Base-by-base conservation (phyloP, 805 yeast genomes). In the Metschnikowia vanudenii region DNA sequence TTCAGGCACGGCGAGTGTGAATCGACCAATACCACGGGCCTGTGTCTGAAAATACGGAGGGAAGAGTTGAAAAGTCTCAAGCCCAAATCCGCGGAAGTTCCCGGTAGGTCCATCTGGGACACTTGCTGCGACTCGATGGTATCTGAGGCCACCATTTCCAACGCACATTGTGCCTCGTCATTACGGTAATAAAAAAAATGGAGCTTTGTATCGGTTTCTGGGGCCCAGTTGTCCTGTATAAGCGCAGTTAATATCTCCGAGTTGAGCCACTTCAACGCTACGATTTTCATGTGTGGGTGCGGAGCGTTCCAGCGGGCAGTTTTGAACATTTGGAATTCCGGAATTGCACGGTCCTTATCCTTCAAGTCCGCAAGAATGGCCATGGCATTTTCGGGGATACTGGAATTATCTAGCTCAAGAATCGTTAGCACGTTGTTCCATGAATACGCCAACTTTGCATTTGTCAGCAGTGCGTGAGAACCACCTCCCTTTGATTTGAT, bases 341-440 rank as follows among this genome's bases (percentile, higher is more conserved):
- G 65, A 3, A 68, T 44, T 1, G 61, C 66, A 42, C 64, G 68
- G 51, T 72, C 74, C 45, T 70, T 71, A 39, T 71, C 74, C 46
- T 61, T 65, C 13, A 67, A 44, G 9, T 67, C 70, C 11, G 60
- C 57, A 2, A 72, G 39, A 0, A 64, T 56, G 3, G 39, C 39
- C 12, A 47, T 22, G n/a, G 67, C 53, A 51, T 68, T 65, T 0
- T 46, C 16, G 0, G 74, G 71, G 12, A 69, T 61, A 6, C 64
- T 59, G 11, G 69, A 69, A 43, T 69, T 61, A 16, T 60, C 63
- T 2, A 84, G 62, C 45, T 82, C 84, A 8, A 83, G 53, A 1
- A 88, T 57, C 0, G 82, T 79, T 43, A 87, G 55, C 7, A 73
- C 69, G 48, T 82, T 80, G n/a, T 79, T 71, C 85, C 89, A 85